Evolutionary conservation across 805 yeast species (phyloP).

Genomic region (Kluyveromyces siamensis): DNA sequence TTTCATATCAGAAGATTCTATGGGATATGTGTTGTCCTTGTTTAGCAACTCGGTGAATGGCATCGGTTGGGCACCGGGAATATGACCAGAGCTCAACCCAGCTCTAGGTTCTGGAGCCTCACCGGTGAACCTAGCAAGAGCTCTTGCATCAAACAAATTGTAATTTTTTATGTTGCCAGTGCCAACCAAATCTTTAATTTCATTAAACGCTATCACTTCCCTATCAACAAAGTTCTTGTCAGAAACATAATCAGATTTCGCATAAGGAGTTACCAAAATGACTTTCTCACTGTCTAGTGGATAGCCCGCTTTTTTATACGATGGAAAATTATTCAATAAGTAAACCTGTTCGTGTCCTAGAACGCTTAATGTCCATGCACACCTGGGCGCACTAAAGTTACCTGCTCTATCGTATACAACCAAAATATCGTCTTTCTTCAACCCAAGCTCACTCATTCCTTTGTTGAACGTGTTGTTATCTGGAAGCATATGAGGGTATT

Average conservation of each 20-base stretch:
- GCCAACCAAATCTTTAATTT: constrained; percentile 50
- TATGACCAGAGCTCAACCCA: constrained; percentile 83
- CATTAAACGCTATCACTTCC: constrained; percentile 59
- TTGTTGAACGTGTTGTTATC: constrained; percentile 42
- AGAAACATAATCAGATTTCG: constrained; percentile 29
- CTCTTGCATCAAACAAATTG: constrained; percentile 73
- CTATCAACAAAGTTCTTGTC: constrained; percentile 29
- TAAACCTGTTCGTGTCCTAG: constrained; percentile 69
- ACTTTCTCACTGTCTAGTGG: constrained; percentile 33
- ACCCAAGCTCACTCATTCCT: constrained; percentile 47
- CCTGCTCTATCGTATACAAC: constrained; percentile 83
- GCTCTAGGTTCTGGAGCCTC: constrained; percentile 81
- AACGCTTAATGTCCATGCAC: constrained; percentile 78
- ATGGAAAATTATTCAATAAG: constrained; percentile 59
- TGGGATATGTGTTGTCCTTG: constrained; percentile 37
- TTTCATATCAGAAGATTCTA: constrained; percentile 20
- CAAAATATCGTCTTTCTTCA: constrained; percentile 45
- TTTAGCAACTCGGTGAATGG: constrained; percentile 64
- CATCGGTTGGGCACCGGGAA: constrained; percentile 68
- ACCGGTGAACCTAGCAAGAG: constrained; percentile 68
- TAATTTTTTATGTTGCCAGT: constrained; percentile 37
- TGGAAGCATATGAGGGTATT: constrained; percentile 92
- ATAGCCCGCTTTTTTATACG: constrained; percentile 39
- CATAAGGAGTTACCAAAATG: constrained; percentile 10
- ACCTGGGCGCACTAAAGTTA: constrained; percentile 82